Conservation (phyloP, 2,329 filamentous ascomycete genomes). For the Gremmenia infestans region DNA sequence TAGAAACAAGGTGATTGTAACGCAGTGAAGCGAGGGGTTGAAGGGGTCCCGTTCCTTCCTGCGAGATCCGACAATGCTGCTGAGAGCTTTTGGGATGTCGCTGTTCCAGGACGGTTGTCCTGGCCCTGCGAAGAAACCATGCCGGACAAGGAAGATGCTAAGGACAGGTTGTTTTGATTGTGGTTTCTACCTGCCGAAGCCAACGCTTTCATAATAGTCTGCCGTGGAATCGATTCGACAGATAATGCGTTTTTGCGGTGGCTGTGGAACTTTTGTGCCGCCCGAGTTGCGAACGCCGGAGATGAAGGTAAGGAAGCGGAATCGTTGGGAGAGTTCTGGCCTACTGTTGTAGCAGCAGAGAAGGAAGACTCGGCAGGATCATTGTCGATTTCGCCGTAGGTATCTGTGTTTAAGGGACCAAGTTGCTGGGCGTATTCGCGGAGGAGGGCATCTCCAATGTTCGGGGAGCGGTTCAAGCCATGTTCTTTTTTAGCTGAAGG, state of each 20-base stretch:
- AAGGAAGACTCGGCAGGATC: slow-evolving; percentile 24
- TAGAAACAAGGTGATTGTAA: slow-evolving; percentile 95
- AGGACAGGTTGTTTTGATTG: slow-evolving; percentile 45
- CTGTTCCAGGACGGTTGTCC: slow-evolving; percentile 25
- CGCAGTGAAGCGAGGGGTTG: slow-evolving; percentile 51
- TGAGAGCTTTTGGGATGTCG: slow-evolving; percentile 55
- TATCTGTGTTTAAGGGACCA: slow-evolving; percentile 36
- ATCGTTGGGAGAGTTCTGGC: slow-evolving; percentile 20
- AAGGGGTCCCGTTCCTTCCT: slow-evolving; percentile 27
- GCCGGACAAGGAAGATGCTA: slow-evolving; percentile 54
- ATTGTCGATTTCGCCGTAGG: slow-evolving; percentile 27
- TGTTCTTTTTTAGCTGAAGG: slow-evolving; percentile 20
- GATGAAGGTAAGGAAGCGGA: slow-evolving; percentile 25
- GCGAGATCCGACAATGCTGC: slow-evolving; percentile 50
- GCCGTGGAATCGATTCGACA: slow-evolving; percentile 54
- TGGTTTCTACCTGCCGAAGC: slow-evolving; percentile 60
- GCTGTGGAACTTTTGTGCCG: slow-evolving; percentile 16
- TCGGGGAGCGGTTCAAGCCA: slow-evolving; percentile 27
- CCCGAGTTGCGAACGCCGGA: slow-evolving; percentile 20
- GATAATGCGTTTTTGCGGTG: slow-evolving; percentile 32
- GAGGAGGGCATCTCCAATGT: slow-evolving; percentile 35
- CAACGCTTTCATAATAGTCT: slow-evolving; percentile 78
- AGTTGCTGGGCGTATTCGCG: slow-evolving; percentile 40
- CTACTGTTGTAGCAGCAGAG: slow-evolving; percentile 29
- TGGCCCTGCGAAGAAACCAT: slow-evolving; percentile 47